phyloP scores from a whole-genome alignment of 352 stramenopile species.

The Globisporangium recalcitrans region DNA sequence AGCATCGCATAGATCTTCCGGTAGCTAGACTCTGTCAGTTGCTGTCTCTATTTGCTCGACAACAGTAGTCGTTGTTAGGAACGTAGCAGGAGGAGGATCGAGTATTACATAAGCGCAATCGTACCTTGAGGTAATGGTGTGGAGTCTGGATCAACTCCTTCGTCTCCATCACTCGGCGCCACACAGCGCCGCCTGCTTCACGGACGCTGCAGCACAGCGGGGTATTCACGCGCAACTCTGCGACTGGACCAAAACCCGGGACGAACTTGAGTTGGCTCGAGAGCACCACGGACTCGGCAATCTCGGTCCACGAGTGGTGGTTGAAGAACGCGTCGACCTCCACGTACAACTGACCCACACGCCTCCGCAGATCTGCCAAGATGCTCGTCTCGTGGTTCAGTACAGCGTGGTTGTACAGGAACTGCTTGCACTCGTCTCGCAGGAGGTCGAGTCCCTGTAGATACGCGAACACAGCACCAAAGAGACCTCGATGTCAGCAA shows the following conservation, averaged over 20 bases:
- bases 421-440: conserved; percentile 6
- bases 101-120: too few species aligned
- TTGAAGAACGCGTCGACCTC: neutral
- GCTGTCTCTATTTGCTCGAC: neutral
- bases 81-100: too few species aligned
- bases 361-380: neutral
- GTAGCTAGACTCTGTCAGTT: conserved; percentile 1
- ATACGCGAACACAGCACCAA: neutral
- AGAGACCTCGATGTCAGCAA: neutral
- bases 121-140: conserved; percentile 4
- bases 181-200: neutral
- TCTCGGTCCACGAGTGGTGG: neutral
- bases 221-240: conserved; percentile 20
- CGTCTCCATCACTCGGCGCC: neutral
- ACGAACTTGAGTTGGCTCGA: neutral
- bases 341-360: neutral
- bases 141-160: conserved; percentile 18
- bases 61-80: neutral
- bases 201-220: neutral
- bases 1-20: conserved; percentile 8
- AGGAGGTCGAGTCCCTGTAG: neutral
- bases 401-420: neutral
- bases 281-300: neutral
- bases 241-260: neutral
- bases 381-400: neutral